These are phyloP conservation scores for Xylaria polymorpha DNA, from an alignment of 2,329 filamentous ascomycete genomes.

Conservation along the genomic window DNA sequence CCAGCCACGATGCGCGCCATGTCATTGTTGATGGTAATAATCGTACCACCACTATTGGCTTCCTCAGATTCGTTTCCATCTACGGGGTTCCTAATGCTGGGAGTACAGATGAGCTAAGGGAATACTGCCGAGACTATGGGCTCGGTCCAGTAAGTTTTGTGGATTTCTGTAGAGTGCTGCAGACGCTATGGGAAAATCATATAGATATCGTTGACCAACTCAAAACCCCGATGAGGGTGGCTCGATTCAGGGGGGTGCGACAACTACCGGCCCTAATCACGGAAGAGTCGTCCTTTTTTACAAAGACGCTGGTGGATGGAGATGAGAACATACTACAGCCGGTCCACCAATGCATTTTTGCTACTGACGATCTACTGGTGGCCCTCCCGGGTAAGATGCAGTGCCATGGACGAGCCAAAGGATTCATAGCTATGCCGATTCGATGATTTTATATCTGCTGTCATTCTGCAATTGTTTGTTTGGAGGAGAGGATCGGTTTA, in stretches of 20 bases:
- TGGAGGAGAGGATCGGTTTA: not conserved
- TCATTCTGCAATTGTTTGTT: not conserved
- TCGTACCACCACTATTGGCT: constrained; percentile 17
- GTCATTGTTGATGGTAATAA: constrained; percentile 29
- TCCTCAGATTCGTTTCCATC: constrained; percentile 22
- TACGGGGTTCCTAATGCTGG: constrained; percentile 9
- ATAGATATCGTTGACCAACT: constrained; percentile 8
- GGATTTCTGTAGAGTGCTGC: constrained; percentile 20
- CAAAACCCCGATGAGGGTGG: not conserved
- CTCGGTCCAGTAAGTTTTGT: constrained; percentile 24
- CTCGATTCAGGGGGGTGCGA: constrained; percentile 11
- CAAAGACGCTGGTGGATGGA: constrained; percentile 17
- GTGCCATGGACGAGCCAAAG: constrained; percentile 22
- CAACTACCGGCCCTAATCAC: constrained; percentile 22
- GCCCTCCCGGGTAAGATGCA: constrained; percentile 27
- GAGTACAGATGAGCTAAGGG: constrained; percentile 9
- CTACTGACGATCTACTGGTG: constrained; percentile 29
- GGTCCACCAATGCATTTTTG: constrained; percentile 29
- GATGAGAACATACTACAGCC: constrained; percentile 28
- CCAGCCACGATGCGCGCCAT: constrained; percentile 23
- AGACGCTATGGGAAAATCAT: constrained; percentile 18
- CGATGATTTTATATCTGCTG: not conserved
- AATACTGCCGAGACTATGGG: constrained; percentile 26
- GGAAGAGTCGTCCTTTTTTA: constrained; percentile 27
- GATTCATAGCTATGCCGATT: constrained; percentile 24